Evolutionary conservation across 169 alveolate genomes (phyloP).

Genomic region (Cryptosporidium felis): DNA sequence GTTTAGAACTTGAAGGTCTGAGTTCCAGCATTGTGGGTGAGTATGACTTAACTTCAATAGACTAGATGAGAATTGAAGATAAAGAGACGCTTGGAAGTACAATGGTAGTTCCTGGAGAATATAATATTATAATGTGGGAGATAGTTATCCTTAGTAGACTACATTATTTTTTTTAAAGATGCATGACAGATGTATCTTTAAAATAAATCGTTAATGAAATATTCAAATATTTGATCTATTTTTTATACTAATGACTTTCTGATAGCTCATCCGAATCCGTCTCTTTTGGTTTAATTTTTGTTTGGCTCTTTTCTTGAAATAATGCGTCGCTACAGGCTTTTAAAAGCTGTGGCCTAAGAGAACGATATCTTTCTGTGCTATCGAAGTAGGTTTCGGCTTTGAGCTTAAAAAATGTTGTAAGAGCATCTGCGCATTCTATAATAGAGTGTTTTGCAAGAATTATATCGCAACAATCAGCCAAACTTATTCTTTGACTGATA

Average conservation of each 20-base stretch:
- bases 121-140: too few species aligned
- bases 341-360: neutral
- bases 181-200: too few species aligned
- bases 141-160: too few species aligned
- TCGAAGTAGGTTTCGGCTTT: slow-evolving; percentile 30
- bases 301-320: neutral
- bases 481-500: neutral
- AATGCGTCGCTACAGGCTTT: slow-evolving; percentile 43
- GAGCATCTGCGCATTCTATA: slow-evolving; percentile 64
- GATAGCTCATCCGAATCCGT: too few species aligned
- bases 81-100: too few species aligned
- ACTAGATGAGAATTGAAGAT: neutral
- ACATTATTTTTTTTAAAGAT: too few species aligned
- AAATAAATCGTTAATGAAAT: too few species aligned
- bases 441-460: slow-evolving; percentile 45
- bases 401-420: slow-evolving; percentile 25
- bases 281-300: too few species aligned
- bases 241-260: too few species aligned
- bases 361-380: slow-evolving; percentile 7
- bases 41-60: neutral
- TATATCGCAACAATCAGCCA: slow-evolving; percentile 54
- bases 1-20: neutral
- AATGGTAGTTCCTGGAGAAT: too few species aligned
- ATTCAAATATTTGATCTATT: too few species aligned
- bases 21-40: slow-evolving; percentile 51